phyloP scores from a whole-genome alignment of 768 basidiomycete genomes.

The Dioszegia aurantiaca region DNA sequence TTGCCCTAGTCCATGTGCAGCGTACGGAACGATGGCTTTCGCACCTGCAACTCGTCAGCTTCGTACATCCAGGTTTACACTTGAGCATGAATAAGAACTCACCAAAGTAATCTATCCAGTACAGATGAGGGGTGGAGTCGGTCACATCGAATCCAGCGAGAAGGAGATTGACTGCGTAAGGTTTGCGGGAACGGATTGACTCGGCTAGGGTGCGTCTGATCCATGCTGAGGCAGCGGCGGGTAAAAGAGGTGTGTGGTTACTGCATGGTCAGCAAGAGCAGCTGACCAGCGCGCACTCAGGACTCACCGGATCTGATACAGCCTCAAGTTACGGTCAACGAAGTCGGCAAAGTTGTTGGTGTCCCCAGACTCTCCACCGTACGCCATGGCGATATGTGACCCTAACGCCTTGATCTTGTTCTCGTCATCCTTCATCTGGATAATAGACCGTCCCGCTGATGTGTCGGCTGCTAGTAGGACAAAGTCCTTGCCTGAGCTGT shows the following conservation, averaged over 20 bases:
- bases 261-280: constrained; percentile 32
- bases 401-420: constrained; percentile 93
- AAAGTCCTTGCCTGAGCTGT: constrained; percentile 72
- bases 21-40: constrained; percentile 80
- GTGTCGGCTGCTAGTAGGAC: constrained; percentile 89
- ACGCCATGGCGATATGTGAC: constrained; percentile 89
- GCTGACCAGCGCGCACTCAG: neutral
- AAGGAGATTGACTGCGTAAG: constrained; percentile 88
- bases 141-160: constrained; percentile 87
- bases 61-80: too few relatives aligned
- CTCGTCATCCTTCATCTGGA: constrained; percentile 95
- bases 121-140: constrained; percentile 60
- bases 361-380: constrained; percentile 93
- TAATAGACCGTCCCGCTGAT: constrained; percentile 81
- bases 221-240: constrained; percentile 90
- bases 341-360: constrained; percentile 96
- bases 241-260: constrained; percentile 82
- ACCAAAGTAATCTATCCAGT: constrained; percentile 88
- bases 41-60: constrained; percentile 61
- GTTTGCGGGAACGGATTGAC: constrained; percentile 77
- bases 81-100: too few relatives aligned
- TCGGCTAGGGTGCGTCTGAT: constrained; percentile 85
- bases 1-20: constrained; percentile 89
- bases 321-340: constrained; percentile 88
- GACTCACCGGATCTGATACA: constrained; percentile 82